These are phyloP conservation scores for Spinacia oleracea DNA, from an alignment of 179 eudicot genomes.

Conservation along the genomic window DNA sequence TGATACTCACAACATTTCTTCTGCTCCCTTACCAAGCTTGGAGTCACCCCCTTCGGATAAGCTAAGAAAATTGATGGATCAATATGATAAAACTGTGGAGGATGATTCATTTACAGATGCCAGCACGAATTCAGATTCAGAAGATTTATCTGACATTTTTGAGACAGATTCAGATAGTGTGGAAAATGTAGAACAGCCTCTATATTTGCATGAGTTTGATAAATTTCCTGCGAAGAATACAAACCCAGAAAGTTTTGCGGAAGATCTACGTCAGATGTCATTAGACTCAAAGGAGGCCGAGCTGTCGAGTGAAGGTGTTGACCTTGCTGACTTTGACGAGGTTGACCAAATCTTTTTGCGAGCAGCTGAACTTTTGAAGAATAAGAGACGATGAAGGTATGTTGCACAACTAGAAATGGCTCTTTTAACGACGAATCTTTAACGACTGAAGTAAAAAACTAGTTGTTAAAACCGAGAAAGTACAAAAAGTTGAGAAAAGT, in stretches of 20 bases:
- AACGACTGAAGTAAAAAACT: no score
- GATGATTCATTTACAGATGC: slow-evolving; percentile 40
- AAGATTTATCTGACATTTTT: slow-evolving; percentile 85
- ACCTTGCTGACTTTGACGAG: slow-evolving; percentile 63
- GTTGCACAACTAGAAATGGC: no score
- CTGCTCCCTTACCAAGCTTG: slow-evolving; percentile 28
- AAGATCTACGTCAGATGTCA: slow-evolving; percentile 57
- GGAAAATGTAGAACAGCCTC: slow-evolving; percentile 43
- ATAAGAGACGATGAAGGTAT: slow-evolving; percentile 40
- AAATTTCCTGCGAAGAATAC: slow-evolving; percentile 56
- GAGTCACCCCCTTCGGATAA: slow-evolving; percentile 47
- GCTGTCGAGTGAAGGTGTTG: slow-evolving; percentile 36
- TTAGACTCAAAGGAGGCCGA: slow-evolving; percentile 40
- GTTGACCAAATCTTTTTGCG: slow-evolving; percentile 74
- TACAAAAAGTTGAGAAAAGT: no score
- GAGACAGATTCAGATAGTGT: slow-evolving; percentile 75
- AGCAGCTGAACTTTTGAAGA: slow-evolving; percentile 83
- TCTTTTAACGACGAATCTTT: no score
- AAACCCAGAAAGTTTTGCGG: slow-evolving; percentile 45
- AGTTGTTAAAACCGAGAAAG: no score
- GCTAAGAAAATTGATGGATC: slow-evolving; percentile 51
- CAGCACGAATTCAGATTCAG: slow-evolving; percentile 63
- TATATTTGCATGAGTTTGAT: slow-evolving; percentile 76
- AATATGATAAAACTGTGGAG: slow-evolving; percentile 33
- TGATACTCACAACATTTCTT: slow-evolving; percentile 19